A percentile compares a stretch with the other conserved stretches of the same genome.
phyloP scores from a whole-genome alignment of 371 early-diverging fungal genomes.

The Mortierella sp. region DNA sequence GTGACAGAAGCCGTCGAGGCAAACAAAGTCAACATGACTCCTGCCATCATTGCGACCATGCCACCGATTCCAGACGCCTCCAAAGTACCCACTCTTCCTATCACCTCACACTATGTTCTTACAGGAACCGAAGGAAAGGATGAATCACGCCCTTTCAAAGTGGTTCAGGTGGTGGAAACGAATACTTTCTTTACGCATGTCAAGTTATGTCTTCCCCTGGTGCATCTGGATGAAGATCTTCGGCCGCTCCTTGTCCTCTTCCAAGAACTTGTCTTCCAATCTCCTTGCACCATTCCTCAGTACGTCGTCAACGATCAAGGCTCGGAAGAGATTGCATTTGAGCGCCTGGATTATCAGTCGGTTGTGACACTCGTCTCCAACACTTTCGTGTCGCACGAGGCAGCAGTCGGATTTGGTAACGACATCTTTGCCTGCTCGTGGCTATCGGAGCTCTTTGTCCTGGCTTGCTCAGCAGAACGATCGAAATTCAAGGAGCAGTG shows the following conservation, averaged over 20 bases:
- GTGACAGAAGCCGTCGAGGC: conserved; percentile 67
- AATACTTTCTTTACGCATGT: conserved; percentile 69
- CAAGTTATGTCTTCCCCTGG: conserved; percentile 64
- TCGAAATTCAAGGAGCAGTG: conserved; percentile 55
- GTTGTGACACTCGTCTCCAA: conserved; percentile 64
- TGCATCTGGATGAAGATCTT: conserved; percentile 59
- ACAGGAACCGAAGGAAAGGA: conserved; percentile 5
- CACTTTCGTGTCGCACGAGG: conserved; percentile 64
- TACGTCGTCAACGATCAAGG: conserved; percentile 13
- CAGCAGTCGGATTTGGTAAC: conserved; percentile 70
- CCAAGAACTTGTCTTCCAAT: conserved; percentile 58
- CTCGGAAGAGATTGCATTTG: conserved; percentile 32
- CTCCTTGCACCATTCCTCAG: conserved; percentile 44
- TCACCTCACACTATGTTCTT: conserved; percentile 31
- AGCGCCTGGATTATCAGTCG: conserved; percentile 62
- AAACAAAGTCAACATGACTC: conserved; percentile 66
- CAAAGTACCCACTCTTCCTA: conserved; percentile 55
- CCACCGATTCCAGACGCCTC: conserved; percentile 66
- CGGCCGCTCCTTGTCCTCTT: conserved; percentile 72
- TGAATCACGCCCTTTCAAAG: conserved; percentile 55
- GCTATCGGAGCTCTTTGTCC: conserved; percentile 66
- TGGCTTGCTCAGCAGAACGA: conserved; percentile 58
- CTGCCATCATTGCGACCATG: conserved; percentile 59
- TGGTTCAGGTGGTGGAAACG: conserved; percentile 65
- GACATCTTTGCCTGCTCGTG: conserved; percentile 64